phyloP scores from a whole-genome alignment of 352 stramenopile genomes.

The Phytopythium delawarense region DNA sequence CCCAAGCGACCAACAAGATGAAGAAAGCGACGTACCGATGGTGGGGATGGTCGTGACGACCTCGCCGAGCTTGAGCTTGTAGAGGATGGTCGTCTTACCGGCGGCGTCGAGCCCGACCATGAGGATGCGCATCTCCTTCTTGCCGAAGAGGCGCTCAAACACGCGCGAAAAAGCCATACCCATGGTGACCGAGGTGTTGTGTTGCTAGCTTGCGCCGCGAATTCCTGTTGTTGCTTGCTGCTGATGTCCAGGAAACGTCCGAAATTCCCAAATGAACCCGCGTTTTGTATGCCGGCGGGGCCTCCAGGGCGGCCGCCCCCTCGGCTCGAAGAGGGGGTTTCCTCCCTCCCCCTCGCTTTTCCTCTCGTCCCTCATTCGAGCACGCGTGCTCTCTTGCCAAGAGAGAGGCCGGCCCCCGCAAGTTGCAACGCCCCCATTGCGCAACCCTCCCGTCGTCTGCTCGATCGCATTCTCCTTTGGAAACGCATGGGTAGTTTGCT shows the following conservation, averaged over 20 bases:
- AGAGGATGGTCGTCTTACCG: slow-evolving; percentile 99
- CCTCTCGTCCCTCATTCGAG: background rate
- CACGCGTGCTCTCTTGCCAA: background rate
- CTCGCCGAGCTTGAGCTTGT: slow-evolving; percentile 90
- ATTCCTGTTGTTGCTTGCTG: slow-evolving; percentile 17
- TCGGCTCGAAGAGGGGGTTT: background rate
- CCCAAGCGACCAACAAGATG: too few relatives aligned
- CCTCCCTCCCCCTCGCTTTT: background rate
- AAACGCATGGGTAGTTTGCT: background rate
- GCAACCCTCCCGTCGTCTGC: slow-evolving; percentile 5
- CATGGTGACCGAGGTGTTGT: slow-evolving; percentile 81
- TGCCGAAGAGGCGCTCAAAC: slow-evolving; percentile 98
- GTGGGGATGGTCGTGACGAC: slow-evolving; percentile 98
- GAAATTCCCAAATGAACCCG: slow-evolving; percentile 55
- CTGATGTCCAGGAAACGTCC: slow-evolving; percentile 14
- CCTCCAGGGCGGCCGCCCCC: background rate
- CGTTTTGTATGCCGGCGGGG: slow-evolving; percentile 9
- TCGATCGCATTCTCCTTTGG: background rate
- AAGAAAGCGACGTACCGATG: too few relatives aligned
- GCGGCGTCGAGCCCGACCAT: slow-evolving; percentile 99
- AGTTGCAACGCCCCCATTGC: background rate
- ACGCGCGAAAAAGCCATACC: slow-evolving; percentile 97
- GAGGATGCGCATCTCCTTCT: slow-evolving; percentile 99
- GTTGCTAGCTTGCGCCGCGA: slow-evolving; percentile 8
- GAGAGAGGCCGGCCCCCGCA: background rate